phyloP scores from a whole-genome alignment of 176 grass and related monocot genomes.

The Carex parvula region DNA sequence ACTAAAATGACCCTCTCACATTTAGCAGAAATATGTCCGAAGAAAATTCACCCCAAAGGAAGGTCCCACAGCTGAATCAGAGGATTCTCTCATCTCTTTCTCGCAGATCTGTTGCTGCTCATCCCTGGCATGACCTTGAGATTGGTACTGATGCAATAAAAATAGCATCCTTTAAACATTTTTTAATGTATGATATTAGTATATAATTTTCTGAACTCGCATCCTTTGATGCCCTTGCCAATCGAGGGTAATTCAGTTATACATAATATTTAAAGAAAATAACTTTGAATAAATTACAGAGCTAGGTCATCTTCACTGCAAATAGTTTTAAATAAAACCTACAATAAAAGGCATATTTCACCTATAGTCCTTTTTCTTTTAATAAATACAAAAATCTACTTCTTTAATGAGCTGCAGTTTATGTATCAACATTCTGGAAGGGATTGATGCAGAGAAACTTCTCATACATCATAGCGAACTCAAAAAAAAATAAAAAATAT shows the following conservation, averaged over 20 bases:
- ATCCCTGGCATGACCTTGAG: constrained; percentile 96
- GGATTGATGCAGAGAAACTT: neutral
- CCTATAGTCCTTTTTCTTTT: neutral
- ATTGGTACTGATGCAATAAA: constrained; percentile 42
- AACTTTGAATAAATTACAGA: neutral
- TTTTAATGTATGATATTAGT: neutral
- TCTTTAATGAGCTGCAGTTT: neutral
- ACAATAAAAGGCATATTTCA: neutral
- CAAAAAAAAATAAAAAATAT: neutral
- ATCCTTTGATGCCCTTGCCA: neutral
- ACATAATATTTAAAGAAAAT: neutral
- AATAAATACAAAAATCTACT: neutral
- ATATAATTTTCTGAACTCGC: neutral
- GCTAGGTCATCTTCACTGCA: neutral
- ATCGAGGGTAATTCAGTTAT: neutral
- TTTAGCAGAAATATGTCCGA: constrained; percentile 14
- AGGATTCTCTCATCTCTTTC: constrained; percentile 85
- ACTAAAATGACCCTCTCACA: neutral
- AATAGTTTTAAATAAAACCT: neutral
- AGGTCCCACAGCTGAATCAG: constrained; percentile 61
- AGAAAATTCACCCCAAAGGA: neutral
- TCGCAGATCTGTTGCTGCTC: constrained; percentile 79
- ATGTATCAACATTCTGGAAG: neutral
- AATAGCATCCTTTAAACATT: neutral
- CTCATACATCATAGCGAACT: neutral